A percentile compares a stretch with the other conserved stretches of the same genome.
phyloP scores from a whole-genome alignment of 2,329 filamentous ascomycete species.

The Fusarium solani-melongenae region DNA sequence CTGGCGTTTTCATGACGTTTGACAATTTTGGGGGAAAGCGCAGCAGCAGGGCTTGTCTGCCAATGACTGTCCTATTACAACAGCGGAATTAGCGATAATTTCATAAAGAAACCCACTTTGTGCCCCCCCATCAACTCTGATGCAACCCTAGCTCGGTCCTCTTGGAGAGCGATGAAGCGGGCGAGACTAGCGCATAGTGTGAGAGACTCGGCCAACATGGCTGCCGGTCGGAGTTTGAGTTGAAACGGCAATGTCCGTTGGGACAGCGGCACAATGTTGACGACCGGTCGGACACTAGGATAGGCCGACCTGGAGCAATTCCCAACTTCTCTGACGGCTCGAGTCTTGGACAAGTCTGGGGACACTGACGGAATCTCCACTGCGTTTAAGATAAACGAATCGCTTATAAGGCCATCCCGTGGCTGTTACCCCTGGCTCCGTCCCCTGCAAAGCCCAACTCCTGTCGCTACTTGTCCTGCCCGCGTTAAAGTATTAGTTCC shows the following conservation, averaged over 20 bases:
- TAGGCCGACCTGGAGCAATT: neutral
- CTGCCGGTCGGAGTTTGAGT: slow-evolving; percentile 25
- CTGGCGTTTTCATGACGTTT: slow-evolving; percentile 18
- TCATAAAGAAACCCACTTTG: slow-evolving; percentile 16
- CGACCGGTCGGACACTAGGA: slow-evolving; percentile 20
- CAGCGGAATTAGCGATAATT: slow-evolving; percentile 44
- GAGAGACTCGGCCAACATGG: slow-evolving; percentile 1
- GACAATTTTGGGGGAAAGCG: slow-evolving; percentile 7
- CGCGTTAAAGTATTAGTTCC: neutral
- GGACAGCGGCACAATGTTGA: slow-evolving; percentile 36
- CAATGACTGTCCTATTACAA: slow-evolving; percentile 29
- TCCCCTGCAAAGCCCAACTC: slow-evolving; percentile 31
- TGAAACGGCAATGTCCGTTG: slow-evolving; percentile 33
- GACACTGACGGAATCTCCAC: slow-evolving; percentile 20
- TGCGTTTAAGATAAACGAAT: slow-evolving; percentile 31
- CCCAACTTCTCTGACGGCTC: slow-evolving; percentile 30
- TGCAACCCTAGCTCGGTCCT: neutral
- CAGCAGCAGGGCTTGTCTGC: slow-evolving; percentile 10
- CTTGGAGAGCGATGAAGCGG: neutral
- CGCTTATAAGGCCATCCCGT: slow-evolving; percentile 37
- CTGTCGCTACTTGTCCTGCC: slow-evolving; percentile 5
- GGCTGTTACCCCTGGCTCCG: slow-evolving; percentile 15
- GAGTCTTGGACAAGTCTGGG: slow-evolving; percentile 17
- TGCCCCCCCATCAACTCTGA: neutral
- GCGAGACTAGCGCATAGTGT: slow-evolving; percentile 8